Percentiles rank a stretch among this genome's conserved stretches.
phyloP scores from a whole-genome alignment of 2,329 filamentous ascomycete genomes.

The Monilinia laxa region DNA sequence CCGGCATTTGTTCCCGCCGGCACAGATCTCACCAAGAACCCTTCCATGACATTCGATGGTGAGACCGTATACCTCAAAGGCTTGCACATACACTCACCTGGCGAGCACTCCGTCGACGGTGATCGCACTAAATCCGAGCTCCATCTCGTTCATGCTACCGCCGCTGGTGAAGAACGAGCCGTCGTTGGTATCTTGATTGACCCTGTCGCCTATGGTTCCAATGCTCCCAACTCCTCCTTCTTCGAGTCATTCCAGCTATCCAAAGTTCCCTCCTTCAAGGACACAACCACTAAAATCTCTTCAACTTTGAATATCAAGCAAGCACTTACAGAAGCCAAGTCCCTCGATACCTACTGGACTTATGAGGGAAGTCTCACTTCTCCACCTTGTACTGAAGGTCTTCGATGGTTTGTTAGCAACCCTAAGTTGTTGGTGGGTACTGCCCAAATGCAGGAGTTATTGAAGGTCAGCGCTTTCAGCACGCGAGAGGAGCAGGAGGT shows the following conservation, averaged over 20 bases:
- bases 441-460: conserved; percentile 39
- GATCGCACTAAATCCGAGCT: conserved; percentile 48
- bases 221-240: conserved; percentile 6
- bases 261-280: not conserved
- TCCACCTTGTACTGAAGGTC: conserved; percentile 49
- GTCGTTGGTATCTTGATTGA: conserved; percentile 51
- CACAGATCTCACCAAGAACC: conserved; percentile 40
- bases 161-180: conserved; percentile 44
- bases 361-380: conserved; percentile 50
- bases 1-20: conserved; percentile 46
- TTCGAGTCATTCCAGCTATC: not conserved
- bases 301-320: conserved; percentile 9
- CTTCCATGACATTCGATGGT: conserved; percentile 48
- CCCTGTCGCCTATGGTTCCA: conserved; percentile 34
- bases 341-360: conserved; percentile 50
- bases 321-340: conserved; percentile 43
- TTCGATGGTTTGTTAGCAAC: conserved; percentile 47
- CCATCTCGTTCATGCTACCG: conserved; percentile 50
- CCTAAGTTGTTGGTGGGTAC: conserved; percentile 46
- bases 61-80: conserved; percentile 49
- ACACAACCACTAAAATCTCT: not conserved
- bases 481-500: conserved; percentile 3
- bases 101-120: conserved; percentile 49
- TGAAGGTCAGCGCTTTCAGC: conserved; percentile 5
- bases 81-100: conserved; percentile 53